These are phyloP conservation scores for Ambrosiella beaveri DNA, from an alignment of 2,329 filamentous ascomycete genomes.

Conservation along the genomic window DNA sequence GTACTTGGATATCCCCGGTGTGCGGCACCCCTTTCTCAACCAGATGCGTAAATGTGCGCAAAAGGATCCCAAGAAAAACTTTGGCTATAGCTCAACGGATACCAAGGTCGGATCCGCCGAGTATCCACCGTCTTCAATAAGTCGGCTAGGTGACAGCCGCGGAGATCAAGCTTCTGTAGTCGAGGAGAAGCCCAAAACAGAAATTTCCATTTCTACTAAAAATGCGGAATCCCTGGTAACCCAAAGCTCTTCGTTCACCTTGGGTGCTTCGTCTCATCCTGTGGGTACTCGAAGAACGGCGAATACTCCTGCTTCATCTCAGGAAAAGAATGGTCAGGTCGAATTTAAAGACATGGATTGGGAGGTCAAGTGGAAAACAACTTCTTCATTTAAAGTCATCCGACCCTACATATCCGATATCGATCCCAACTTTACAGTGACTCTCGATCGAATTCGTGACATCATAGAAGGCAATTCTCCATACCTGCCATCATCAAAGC, in stretches of 20 bases:
- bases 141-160: neutral
- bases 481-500: conserved; percentile 6
- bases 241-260: neutral
- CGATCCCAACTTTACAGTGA: conserved; percentile 1
- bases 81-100: neutral
- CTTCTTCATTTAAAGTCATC: conserved; percentile 9
- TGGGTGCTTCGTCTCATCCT: no score
- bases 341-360: conserved; percentile 8
- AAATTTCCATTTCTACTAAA: neutral
- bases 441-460: conserved; percentile 8
- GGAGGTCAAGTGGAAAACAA: conserved; percentile 10
- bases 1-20: conserved; percentile 1
- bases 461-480: conserved; percentile 9
- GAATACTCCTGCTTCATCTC: neutral
- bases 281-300: no score
- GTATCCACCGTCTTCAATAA: neutral
- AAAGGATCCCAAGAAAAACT: neutral
- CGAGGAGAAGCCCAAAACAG: no score
- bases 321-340: neutral
- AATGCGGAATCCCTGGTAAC: neutral
- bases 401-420: neutral
- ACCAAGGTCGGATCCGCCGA: neutral
- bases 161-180: neutral
- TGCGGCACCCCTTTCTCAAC: neutral
- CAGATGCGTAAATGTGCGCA: neutral